A percentile compares a stretch with the other conserved stretches of the same genome.
Conservation (phyloP, 2,329 filamentous ascomycete species). For the Trichothecium roseum region DNA sequence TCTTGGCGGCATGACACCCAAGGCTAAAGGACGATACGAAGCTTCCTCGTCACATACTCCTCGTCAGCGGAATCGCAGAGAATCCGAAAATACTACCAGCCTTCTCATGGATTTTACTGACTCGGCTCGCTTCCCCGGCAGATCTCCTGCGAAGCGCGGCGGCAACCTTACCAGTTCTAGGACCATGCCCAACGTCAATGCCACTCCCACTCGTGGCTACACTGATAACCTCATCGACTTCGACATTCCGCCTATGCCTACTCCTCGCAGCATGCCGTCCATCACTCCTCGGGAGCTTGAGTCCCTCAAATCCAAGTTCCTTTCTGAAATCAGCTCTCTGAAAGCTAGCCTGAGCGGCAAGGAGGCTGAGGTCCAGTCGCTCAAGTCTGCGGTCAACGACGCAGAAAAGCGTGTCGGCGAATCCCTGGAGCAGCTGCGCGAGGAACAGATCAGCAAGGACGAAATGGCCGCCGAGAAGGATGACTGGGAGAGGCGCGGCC, state of each 20-base stretch:
- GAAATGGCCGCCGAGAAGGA: constrained; percentile 64
- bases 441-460: constrained; percentile 62
- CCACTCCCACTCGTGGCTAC: constrained; percentile 35
- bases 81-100: constrained; percentile 58
- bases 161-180: constrained; percentile 12
- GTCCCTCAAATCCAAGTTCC: constrained; percentile 78
- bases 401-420: constrained; percentile 88
- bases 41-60: constrained; percentile 6
- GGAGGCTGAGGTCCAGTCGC: constrained; percentile 78
- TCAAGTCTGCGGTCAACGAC: constrained; percentile 80
- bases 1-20: constrained; percentile 27
- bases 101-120: constrained; percentile 83
- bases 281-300: constrained; percentile 90
- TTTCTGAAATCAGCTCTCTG: constrained; percentile 90
- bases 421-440: constrained; percentile 71
- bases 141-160: constrained; percentile 35
- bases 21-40: constrained; percentile 23
- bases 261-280: constrained; percentile 80
- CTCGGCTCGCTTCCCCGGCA: constrained; percentile 42
- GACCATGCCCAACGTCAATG: constrained; percentile 17
- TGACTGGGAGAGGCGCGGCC: constrained; percentile 73
- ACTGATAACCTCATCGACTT: constrained; percentile 59
- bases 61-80: constrained; percentile 11
- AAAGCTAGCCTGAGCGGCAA: constrained; percentile 86
- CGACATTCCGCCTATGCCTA: constrained; percentile 87